Base-by-base conservation (phyloP, 2,329 filamentous ascomycete genomes). In the Fusarium pilosicola region DNA sequence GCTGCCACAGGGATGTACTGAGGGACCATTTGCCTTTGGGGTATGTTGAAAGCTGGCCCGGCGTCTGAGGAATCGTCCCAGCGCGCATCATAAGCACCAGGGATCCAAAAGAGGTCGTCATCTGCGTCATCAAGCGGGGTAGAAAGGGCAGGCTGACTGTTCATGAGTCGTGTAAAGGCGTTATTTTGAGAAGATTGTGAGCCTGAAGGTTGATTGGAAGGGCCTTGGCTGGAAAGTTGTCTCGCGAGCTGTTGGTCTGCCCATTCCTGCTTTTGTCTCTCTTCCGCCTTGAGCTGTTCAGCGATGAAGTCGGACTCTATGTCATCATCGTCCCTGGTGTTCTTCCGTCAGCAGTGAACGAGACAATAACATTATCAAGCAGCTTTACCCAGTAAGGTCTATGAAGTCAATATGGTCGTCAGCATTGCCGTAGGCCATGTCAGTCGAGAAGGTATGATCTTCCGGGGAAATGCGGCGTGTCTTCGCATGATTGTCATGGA, bases 301-400 rank as follows among this genome's bases (percentile, higher is more conserved):
- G 79, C 73, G 48, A 85, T 74, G 39, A 65, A 71, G 15, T 70
- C 74, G 26, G 78, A 68, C 55, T 73, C 73, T 42, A 75, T 39
- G 22, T 83, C 71, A 44, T 73, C 81, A 75, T 83, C 82, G 42
- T 82, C 79, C 70, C 81, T 81, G 73, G 48, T 46, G 26, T 20
- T 38, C 22, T 17, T 24, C 26, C n/a, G 55, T 76, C 24, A 75
- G 69, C 24, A 30, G 32, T 24, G n/a, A 22, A 38, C 13, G 10
- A 12, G 18, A 46, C 24, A 24, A 15, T 49, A 7, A 30, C 26
- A n/a, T 12, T 20, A 17, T 10, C 41, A 20, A 26, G 20, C 28
- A 64, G 68, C 79, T 66, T 80, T 80, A 83, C 81, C 83, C 83
- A 70, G 84, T 86, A 75, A 86, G 81, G 74, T 86, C 84, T 62